A percentile compares a stretch with the other conserved stretches of the same genome.
Evolutionary conservation across 2,329 filamentous ascomycete species (phyloP).

Genomic region (Aspergillus novofumigatus): DNA sequence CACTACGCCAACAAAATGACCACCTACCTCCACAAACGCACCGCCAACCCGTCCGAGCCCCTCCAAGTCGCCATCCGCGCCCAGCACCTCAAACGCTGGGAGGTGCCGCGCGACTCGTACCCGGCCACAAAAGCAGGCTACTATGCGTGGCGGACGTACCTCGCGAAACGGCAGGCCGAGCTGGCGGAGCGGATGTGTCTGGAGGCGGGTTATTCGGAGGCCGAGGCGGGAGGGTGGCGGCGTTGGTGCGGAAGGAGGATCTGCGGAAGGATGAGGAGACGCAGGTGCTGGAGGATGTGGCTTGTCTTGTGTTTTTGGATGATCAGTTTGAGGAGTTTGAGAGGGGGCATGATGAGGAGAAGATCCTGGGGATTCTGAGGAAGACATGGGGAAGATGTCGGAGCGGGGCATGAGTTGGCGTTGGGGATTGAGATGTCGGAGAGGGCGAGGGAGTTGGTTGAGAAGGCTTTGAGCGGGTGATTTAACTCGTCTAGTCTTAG

Average conservation of each 20-base stretch:
- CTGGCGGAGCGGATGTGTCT: constrained; percentile 54
- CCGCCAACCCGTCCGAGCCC: constrained; percentile 59
- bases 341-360: constrained; percentile 63
- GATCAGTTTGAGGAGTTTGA: constrained; percentile 82
- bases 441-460: constrained; percentile 57
- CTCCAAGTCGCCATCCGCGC: constrained; percentile 74
- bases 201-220: constrained; percentile 46
- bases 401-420: constrained; percentile 58
- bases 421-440: constrained; percentile 62
- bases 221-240: constrained; percentile 60
- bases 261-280: constrained; percentile 54
- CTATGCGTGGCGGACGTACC: constrained; percentile 70
- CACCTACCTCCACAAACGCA: constrained; percentile 60
- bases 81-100: constrained; percentile 83
- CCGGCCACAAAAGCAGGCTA: constrained; percentile 74
- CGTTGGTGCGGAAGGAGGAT: constrained; percentile 75
- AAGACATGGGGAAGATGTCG: constrained; percentile 77
- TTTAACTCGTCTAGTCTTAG: neutral
- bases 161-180: constrained; percentile 68
- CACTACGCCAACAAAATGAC: constrained; percentile 81
- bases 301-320: constrained; percentile 81
- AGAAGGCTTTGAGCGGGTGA: constrained; percentile 54
- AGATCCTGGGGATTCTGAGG: constrained; percentile 65
- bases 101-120: constrained; percentile 69
- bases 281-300: constrained; percentile 77